Conservation (phyloP, 1,284 basidiomycete genomes). For the Sporisorium iseilematis-ciliati region DNA sequence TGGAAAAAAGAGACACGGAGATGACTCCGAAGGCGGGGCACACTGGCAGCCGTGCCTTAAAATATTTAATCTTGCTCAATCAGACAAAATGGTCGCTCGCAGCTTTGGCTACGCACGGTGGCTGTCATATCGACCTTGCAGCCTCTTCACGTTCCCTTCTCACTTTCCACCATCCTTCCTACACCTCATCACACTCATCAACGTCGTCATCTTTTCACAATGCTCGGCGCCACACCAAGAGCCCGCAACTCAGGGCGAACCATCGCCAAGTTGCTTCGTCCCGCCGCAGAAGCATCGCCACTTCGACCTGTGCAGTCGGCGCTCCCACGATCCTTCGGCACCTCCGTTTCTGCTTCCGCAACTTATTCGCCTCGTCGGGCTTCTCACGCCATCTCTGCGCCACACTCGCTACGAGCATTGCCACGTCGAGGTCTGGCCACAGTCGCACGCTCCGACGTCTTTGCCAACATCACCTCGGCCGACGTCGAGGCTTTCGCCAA, state of each 20-base stretch:
- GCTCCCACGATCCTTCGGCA: slow-evolving; percentile 26
- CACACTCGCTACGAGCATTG: neutral
- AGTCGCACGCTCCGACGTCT: slow-evolving; percentile 74
- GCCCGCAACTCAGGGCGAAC: slow-evolving; percentile 26
- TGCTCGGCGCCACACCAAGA: slow-evolving; percentile 28
- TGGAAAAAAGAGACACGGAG: neutral
- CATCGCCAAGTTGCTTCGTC: slow-evolving; percentile 25
- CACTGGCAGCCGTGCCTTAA: neutral
- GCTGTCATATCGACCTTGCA: neutral
- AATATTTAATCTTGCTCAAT: slow-evolving; percentile 23
- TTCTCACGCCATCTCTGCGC: slow-evolving; percentile 3
- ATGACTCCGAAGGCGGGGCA: slow-evolving; percentile 33
- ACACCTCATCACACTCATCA: neutral
- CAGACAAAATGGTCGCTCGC: neutral
- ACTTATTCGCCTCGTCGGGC: slow-evolving; percentile 18
- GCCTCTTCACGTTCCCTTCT: too few species aligned
- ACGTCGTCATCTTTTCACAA: neutral
- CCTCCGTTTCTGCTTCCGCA: slow-evolving; percentile 19
- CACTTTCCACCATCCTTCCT: neutral
- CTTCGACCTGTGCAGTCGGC: slow-evolving; percentile 17
- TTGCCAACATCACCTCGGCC: slow-evolving; percentile 71
- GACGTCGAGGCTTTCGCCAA: slow-evolving; percentile 72
- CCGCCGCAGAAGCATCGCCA: slow-evolving; percentile 11
- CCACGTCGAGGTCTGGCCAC: slow-evolving; percentile 63
- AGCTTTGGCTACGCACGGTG: slow-evolving; percentile 4